Evolutionary conservation across 345 rosid genomes (phyloP), one percentile per base, ranked within the genome.

Genomic region (Dipteronia sinensis): DNA sequence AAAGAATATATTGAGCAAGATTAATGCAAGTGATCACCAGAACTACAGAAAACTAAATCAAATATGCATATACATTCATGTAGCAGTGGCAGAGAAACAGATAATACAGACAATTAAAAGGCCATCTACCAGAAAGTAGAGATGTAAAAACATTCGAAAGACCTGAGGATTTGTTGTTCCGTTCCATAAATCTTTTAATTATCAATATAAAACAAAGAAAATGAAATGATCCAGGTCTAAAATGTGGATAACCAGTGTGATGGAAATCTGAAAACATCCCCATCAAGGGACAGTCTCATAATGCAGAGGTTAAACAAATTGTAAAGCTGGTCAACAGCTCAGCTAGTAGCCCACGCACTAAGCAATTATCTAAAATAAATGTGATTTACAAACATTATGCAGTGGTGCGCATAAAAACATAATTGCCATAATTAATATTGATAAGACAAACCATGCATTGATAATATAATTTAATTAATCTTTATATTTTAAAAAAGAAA

Each of bases 181-280:
- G 10, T 46, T 46, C 12, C 49, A 10, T 46, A 46, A 46, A 46
- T 42, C 1, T 42, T 42, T 9, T 7, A 42, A 42, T 27, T 1
- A 15, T 65, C 71, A 65, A 13, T 42, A 25, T 47, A 64, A 74
- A 44, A 58, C 19, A 74, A 64, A 74, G 68, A 73, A 61, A 29
- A 23, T 9, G 74, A 73, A 73, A 51, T 23, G 58, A 12, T 29
- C 47, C 38, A 31, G 34, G 51, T 19, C 65, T 65, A 65, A 46
- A 65, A 47, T 5, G 44, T 47, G 19, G 34, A 49, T 19, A 25
- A 75, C 71, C 20, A 42, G 10, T 38, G 20, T 47, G 67, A 74
- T 11, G 44, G 61, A 56, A 75, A n/a, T 42, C n/a, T 15, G 6
- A 58, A 31, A 6, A 15, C 6, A 12, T 55, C 2, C 44, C 7